Evolutionary conservation across 257 asterid genomes (phyloP).

Genomic region (Gentiana straminea): DNA sequence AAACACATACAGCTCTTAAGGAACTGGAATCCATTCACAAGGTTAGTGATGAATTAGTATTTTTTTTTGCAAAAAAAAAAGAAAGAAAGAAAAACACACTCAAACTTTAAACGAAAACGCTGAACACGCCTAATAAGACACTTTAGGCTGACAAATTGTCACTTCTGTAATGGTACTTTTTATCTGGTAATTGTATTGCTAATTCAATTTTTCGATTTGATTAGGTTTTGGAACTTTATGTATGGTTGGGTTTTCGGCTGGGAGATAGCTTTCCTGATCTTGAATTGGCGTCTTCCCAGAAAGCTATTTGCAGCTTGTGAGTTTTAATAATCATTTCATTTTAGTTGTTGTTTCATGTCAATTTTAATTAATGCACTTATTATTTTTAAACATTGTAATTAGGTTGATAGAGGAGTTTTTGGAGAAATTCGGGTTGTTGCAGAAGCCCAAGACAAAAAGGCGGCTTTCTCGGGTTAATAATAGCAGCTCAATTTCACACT

Average conservation of each 20-base stretch:
- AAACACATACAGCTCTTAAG: slow-evolving; percentile 61
- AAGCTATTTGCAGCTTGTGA: slow-evolving; percentile 83
- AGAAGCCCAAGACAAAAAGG: slow-evolving; percentile 26
- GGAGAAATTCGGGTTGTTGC: slow-evolving; percentile 40
- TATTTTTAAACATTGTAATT: not conserved
- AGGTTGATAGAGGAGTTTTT: slow-evolving; percentile 88
- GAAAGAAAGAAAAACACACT: too few relatives aligned
- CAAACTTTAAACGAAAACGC: too few relatives aligned
- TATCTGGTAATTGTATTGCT: not conserved
- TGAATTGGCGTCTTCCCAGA: slow-evolving; percentile 82
- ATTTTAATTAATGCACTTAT: not conserved
- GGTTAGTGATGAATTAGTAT: slow-evolving; percentile 29
- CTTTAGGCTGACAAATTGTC: too few relatives aligned
- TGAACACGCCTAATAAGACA: too few relatives aligned
- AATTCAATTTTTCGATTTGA: slow-evolving; percentile 7
- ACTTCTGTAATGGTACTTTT: not conserved
- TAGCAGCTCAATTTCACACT: slow-evolving; percentile 12
- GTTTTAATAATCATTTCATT: slow-evolving; percentile 10
- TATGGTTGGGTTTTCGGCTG: slow-evolving; percentile 85
- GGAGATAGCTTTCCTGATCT: slow-evolving; percentile 87
- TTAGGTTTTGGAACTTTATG: slow-evolving; percentile 84
- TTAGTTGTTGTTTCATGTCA: not conserved
- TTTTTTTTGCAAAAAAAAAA: not conserved
- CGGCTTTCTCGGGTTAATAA: slow-evolving; percentile 12
- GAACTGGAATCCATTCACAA: slow-evolving; percentile 98